Percentiles rank a stretch among this genome's conserved stretches.
phyloP scores from a whole-genome alignment of 371 early-diverging fungal species.

The Haplosporangium sp. region DNA sequence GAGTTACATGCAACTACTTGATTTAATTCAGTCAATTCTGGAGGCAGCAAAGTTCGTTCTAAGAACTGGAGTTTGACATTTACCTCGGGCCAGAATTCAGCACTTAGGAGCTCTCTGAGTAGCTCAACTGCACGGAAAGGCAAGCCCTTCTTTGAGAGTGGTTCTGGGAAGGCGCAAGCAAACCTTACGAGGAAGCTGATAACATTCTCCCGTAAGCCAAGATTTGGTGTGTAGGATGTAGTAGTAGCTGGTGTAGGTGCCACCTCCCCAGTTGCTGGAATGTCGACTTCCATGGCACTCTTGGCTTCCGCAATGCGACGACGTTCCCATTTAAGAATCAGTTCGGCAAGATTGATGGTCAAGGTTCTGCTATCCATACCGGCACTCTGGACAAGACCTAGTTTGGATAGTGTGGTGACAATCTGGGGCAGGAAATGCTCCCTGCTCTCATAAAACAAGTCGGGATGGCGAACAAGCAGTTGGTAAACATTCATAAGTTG shows the following conservation, averaged over 20 bases:
- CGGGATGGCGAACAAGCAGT: conserved; percentile 88
- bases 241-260: conserved; percentile 5
- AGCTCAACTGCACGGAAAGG: conserved; percentile 73
- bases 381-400: conserved; percentile 87
- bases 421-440: conserved; percentile 93
- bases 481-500: conserved; percentile 93
- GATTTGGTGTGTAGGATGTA: conserved; percentile 62
- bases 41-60: conserved; percentile 52
- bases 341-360: conserved; percentile 90
- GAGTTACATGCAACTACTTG: conserved; percentile 68
- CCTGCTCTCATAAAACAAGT: conserved; percentile 89
- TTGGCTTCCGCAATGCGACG: conserved; percentile 61
- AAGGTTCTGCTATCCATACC: conserved; percentile 89
- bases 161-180: conserved; percentile 72
- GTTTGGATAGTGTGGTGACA: conserved; percentile 83
- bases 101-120: conserved; percentile 69
- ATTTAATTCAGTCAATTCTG: conserved; percentile 58
- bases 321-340: conserved; percentile 92
- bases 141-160: conserved; percentile 63
- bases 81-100: conserved; percentile 62
- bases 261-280: conserved; percentile 23
- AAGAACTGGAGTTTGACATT: conserved; percentile 56
- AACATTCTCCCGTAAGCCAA: conserved; percentile 73
- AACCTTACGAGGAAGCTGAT: conserved; percentile 81
- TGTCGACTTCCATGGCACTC: conserved; percentile 48